Evolutionary conservation across 352 stramenopile species (phyloP), one percentile per base, ranked within the genome.

Genomic region (Phytophthora citricola): DNA sequence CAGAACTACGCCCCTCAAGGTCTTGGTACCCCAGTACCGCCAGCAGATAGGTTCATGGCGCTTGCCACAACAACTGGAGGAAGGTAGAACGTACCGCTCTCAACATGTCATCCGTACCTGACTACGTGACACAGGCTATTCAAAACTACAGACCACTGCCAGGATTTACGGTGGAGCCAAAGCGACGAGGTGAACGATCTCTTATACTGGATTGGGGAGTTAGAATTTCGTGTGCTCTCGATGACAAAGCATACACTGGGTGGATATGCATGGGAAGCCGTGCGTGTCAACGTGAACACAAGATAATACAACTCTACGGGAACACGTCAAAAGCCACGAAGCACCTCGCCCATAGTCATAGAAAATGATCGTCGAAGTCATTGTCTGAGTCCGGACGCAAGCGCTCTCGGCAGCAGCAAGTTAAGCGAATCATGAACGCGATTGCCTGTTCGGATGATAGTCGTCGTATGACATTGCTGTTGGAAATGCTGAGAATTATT

Each of bases 321-420:
- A 64, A 58, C 27, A 65, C 47, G 14, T 65, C 17, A 8, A 52
- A 53, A 17, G 57, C 38, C 9, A 58, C 57, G 4, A 64, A 55
- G 11, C 48, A 55, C 5, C 8, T 55, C 0, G 17, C 9, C 2
- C n/a, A 55, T 12, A 7, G 4, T 2, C 31, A 55, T 44, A 12
- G 20, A 5, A 7, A 32, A 4, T 20, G n/a, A 0, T 15, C 17
- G 2, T 9, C 3, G 0, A 55, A 55, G 14, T 7, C 24, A 0
- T 2, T 9, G 4, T 0, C 5, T 15, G 31, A 55, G 12, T 20
- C 15, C 10, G 11, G 10, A 1, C 5, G 48, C 10, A 55, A 55
- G 22, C n/a, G 48, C 2, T 14, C 3, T 3, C 48, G 48, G 0
- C 11, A n/a, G 2, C 10, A 22, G 6, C 2, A 41, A 15, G 2